Percentiles rank a stretch among this genome's conserved stretches.
Evolutionary conservation across 805 yeast species (phyloP).

Genomic region (Suhomyces vadensis): DNA sequence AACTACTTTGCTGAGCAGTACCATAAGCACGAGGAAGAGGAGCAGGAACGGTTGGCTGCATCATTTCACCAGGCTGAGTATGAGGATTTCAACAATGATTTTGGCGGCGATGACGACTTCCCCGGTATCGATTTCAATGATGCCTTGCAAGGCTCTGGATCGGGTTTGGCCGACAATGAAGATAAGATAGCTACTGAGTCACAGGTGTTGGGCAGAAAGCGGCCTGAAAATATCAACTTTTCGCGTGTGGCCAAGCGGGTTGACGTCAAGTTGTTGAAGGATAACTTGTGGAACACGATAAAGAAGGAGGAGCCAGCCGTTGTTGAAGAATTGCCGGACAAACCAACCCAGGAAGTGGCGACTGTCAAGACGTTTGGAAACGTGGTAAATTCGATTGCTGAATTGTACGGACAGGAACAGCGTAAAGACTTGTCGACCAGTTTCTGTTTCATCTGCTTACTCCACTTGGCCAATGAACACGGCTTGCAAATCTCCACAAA

Average conservation of each 20-base stretch:
- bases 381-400: constrained; percentile 50
- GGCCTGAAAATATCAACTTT: constrained; percentile 51
- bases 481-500: constrained; percentile 60
- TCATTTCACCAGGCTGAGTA: constrained; percentile 42
- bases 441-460: constrained; percentile 77
- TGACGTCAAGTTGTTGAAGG: constrained; percentile 70
- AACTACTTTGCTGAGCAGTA: constrained; percentile 72
- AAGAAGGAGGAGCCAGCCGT: constrained; percentile 13
- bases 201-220: constrained; percentile 22
- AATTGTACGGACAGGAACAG: constrained; percentile 56
- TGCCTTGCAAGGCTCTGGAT: constrained; percentile 33
- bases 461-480: constrained; percentile 86
- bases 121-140: constrained; percentile 47
- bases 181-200: constrained; percentile 21
- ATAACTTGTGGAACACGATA: constrained; percentile 69
- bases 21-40: constrained; percentile 40
- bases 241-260: constrained; percentile 78
- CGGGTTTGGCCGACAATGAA: constrained; percentile 9
- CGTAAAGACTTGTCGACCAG: constrained; percentile 76
- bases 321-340: not conserved
- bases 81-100: constrained; percentile 40
- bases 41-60: constrained; percentile 37
- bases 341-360: constrained; percentile 16
- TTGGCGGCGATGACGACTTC: constrained; percentile 35
- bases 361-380: constrained; percentile 39